Base-by-base conservation (phyloP, 2,329 filamentous ascomycete species). In the Aspergillus pseudoviridinutans region DNA sequence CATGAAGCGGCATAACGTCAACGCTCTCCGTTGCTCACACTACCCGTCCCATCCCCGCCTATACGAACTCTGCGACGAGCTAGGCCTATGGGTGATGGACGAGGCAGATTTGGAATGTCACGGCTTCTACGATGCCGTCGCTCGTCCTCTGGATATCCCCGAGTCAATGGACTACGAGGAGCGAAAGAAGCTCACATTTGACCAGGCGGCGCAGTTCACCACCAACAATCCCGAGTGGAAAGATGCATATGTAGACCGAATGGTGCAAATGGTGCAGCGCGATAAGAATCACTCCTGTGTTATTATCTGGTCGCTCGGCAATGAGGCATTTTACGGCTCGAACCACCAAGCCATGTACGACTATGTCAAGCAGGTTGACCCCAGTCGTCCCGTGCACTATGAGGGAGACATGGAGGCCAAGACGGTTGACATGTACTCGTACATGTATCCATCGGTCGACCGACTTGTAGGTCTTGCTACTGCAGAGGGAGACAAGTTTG, bases 301-400 rank as follows among this genome's bases (percentile, higher is more conserved):
- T 51, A 84, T 91, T 51, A 82, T 90, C 46, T 91, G 88, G 88
- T 87, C 84, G 50, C 76, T 91, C 0, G 88, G 88, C 0, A 91
- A 91, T 64, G 88, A 91, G 67, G 83, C 87, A 0, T 90, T 89
- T 67, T 90, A 88, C 64, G 88, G 88, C 0, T 75, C 77, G 8
- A 90, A 91, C 66, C 85, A 88, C 65, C 79, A 78, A 49, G 84
- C 82, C 35, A 91, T 91, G 88, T 86, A 86, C 63, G 74, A 85
- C 3, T 87, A 82, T 67, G 80, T 81, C 51, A 86, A 84, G 59
- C 58, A 73, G 1, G 74, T 79, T n/a, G 87, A 90, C 61, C 77
- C 81, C 0, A 80, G 79, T 0, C 76, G 87, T 5, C 79, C 82
- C 0, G 77, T 89, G 0, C 87, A 90, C 68, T 89, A 89, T 65